phyloP scores from a whole-genome alignment of 2,329 filamentous ascomycete species.

The Paraphoma sp. region DNA sequence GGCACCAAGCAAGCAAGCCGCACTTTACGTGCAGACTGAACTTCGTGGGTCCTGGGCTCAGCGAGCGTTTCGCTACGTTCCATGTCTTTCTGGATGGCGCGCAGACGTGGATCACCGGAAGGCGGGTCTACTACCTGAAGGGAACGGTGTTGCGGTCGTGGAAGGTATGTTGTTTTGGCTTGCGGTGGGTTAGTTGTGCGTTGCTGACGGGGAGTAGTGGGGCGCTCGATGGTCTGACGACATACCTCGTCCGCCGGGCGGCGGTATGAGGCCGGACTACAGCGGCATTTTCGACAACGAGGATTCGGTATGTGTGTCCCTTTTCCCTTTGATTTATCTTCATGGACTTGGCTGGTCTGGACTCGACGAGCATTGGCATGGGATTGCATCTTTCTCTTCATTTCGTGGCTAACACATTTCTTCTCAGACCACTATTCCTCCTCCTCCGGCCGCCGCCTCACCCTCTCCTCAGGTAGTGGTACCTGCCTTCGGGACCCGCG shows the following conservation, averaged over 20 bases:
- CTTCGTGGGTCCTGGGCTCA: neutral
- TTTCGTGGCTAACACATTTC: neutral
- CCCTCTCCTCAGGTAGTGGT: slow-evolving; percentile 1
- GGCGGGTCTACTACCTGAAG: neutral
- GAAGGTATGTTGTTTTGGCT: neutral
- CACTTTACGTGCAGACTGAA: slow-evolving; percentile 15
- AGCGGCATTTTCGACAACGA: too few species aligned
- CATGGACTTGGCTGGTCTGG: too few species aligned
- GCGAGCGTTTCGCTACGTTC: neutral
- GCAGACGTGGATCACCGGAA: slow-evolving; percentile 1
- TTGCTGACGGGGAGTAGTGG: neutral
- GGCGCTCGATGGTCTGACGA: neutral
- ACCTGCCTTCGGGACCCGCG: slow-evolving; percentile 19
- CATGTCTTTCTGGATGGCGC: slow-evolving; percentile 16
- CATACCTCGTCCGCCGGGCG: neutral
- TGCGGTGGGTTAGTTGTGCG: neutral
- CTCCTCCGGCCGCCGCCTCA: slow-evolving; percentile 6
- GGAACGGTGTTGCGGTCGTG: neutral
- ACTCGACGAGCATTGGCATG: neutral
- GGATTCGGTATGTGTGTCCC: too few species aligned
- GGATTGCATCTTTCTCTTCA: neutral
- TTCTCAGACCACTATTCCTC: neutral
- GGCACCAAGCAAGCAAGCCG: slow-evolving; percentile 5
- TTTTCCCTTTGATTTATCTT: too few species aligned
- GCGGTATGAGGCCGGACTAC: neutral